A percentile compares a stretch with the other conserved stretches of the same genome.
Evolutionary conservation across 2,329 filamentous ascomycete genomes (phyloP).

Genomic region (Pseudophaeomoniella oleicola): DNA sequence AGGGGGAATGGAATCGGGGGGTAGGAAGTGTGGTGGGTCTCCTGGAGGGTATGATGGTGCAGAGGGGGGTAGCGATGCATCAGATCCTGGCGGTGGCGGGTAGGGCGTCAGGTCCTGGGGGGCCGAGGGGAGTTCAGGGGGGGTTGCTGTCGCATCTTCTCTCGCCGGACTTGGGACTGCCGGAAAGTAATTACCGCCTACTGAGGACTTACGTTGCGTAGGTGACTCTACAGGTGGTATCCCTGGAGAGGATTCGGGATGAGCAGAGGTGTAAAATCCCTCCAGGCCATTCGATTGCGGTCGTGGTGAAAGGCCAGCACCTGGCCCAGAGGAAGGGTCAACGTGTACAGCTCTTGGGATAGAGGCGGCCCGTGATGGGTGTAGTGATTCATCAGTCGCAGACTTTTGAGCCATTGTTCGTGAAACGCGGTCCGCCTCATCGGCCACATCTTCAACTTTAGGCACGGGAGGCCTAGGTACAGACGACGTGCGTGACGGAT

Average conservation of each 20-base stretch:
- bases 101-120: slow-evolving; percentile 19
- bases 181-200: slow-evolving; percentile 46
- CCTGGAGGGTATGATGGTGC: slow-evolving; percentile 7
- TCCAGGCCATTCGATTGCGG: slow-evolving; percentile 11
- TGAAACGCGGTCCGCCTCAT: slow-evolving; percentile 38
- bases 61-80: slow-evolving; percentile 13
- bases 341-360: slow-evolving; percentile 10
- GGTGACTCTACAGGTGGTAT: slow-evolving; percentile 26
- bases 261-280: slow-evolving; percentile 20
- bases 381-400: slow-evolving; percentile 33
- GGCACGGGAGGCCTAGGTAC: slow-evolving; percentile 14
- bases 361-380: slow-evolving; percentile 31
- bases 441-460: slow-evolving; percentile 42
- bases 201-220: slow-evolving; percentile 23
- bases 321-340: slow-evolving; percentile 8
- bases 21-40: slow-evolving; percentile 4
- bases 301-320: slow-evolving; percentile 12
- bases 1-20: background rate
- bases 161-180: slow-evolving; percentile 28
- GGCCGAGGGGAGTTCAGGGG: slow-evolving; percentile 23
- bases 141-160: slow-evolving; percentile 12
- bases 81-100: slow-evolving; percentile 14
- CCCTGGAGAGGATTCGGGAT: slow-evolving; percentile 37
- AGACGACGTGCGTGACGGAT: slow-evolving; percentile 31
- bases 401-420: slow-evolving; percentile 31